Conservation (phyloP, 75 land plant genomes). For the Pseudotsuga menziesii region DNA sequence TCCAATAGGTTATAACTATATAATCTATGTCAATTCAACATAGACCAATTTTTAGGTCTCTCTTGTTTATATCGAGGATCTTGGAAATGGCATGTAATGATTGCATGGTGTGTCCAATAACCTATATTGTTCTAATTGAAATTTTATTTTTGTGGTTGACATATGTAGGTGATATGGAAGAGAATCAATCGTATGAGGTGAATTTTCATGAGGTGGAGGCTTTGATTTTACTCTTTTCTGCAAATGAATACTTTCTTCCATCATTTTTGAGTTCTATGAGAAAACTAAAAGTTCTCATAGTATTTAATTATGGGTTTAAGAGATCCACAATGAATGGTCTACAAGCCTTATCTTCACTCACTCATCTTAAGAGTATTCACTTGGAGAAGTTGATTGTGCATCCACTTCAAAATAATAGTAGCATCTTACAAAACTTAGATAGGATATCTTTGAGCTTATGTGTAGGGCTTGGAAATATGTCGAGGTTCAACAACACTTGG, state of each 20-base stretch:
- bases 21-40: too few relatives aligned
- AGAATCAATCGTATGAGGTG: not conserved
- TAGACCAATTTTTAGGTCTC: too few relatives aligned
- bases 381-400: conserved; percentile 38
- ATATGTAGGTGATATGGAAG: not conserved
- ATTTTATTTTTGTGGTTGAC: not conserved
- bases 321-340: not conserved
- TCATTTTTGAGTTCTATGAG: not conserved
- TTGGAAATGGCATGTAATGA: too few relatives aligned
- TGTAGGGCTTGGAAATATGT: conserved; percentile 6
- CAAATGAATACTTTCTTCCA: not conserved
- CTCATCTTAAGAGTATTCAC: conserved; percentile 42
- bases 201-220: not conserved
- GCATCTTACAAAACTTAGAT: conserved; percentile 20
- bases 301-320: not conserved
- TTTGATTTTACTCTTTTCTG: not conserved
- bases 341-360: not conserved
- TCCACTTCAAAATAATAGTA: conserved; percentile 3
- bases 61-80: too few relatives aligned
- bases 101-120: too few relatives aligned
- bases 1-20: too few relatives aligned
- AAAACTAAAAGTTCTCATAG: not conserved
- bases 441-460: conserved; percentile 45
- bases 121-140: too few relatives aligned
- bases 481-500: conserved; percentile 9